Evolutionary conservation across 1,284 basidiomycete species (phyloP).

Genomic region (Irpex sp.): DNA sequence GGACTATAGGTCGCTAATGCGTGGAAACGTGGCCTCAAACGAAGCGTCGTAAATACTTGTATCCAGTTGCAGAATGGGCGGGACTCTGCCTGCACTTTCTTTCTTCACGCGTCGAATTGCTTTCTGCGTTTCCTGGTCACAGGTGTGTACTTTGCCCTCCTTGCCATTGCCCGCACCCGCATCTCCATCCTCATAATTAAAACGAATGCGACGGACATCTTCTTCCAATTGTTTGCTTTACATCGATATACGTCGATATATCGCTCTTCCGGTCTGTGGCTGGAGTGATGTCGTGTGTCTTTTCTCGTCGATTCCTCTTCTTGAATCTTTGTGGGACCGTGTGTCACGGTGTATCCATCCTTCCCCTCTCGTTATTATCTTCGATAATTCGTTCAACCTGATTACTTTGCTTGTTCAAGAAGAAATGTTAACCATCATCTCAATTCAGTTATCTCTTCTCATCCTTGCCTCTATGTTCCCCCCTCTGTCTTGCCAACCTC

Average conservation of each 20-base stretch:
- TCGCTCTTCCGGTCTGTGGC: not conserved
- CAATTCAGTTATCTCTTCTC: constrained; percentile 17
- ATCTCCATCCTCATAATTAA: constrained; percentile 1
- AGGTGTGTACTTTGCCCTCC: not conserved
- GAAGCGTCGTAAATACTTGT: not conserved
- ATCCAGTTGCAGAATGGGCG: not conserved
- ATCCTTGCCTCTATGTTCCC: constrained; percentile 24
- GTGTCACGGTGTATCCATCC: constrained; percentile 12
- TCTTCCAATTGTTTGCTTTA: constrained; percentile 7
- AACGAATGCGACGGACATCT: constrained; percentile 9
- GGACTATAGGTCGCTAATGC: constrained; percentile 44
- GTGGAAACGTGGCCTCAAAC: no score
- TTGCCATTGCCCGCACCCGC: not conserved
- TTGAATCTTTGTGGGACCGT: constrained; percentile 11
- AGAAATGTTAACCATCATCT: not conserved
- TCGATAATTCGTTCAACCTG: not conserved
- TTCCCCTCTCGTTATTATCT: constrained; percentile 4
- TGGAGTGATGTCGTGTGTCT: not conserved
- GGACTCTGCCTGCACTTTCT: not conserved
- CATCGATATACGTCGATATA: not conserved
- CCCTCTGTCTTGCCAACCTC: constrained; percentile 29
- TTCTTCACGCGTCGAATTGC: not conserved
- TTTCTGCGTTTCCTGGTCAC: constrained; percentile 11
- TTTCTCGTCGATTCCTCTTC: constrained; percentile 5
- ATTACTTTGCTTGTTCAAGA: no score